Conservation (phyloP, 2,329 filamentous ascomycete species). For the Aspergillus fischeri region DNA sequence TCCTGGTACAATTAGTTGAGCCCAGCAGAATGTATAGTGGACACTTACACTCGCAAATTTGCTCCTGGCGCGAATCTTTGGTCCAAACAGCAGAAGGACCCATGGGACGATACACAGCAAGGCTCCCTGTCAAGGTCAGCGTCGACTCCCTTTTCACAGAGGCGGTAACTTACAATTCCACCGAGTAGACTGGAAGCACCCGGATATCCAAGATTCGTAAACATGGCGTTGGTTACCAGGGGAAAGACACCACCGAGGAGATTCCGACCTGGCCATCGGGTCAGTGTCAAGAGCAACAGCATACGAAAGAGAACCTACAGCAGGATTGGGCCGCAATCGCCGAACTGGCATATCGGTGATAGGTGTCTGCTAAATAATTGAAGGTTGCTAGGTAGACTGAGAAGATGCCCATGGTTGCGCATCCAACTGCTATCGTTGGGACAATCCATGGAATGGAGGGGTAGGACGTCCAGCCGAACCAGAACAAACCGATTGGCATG, state of each 20-base stretch:
- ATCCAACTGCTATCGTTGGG: conserved; percentile 64
- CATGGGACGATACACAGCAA: conserved; percentile 77
- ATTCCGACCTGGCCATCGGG: conserved; percentile 54
- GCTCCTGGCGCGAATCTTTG: conserved; percentile 69
- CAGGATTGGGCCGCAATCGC: conserved; percentile 83
- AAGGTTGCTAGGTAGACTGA: conserved; percentile 83
- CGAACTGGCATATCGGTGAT: conserved; percentile 78
- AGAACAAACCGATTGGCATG: conserved; percentile 75
- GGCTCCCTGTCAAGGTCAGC: conserved; percentile 37
- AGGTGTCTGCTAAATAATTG: conserved; percentile 88
- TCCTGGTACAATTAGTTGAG: background rate
- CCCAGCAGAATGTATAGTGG: background rate
- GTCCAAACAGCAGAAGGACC: conserved; percentile 75
- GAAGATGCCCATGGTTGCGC: conserved; percentile 82
- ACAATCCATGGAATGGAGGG: conserved; percentile 65
- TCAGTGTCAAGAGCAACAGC: background rate
- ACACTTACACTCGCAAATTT: conserved; percentile 64
- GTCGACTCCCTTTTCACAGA: too few species aligned
- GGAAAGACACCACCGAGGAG: conserved; percentile 78
- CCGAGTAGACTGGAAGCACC: conserved; percentile 72
- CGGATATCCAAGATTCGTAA: conserved; percentile 65
- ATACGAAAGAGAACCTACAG: conserved; percentile 47
- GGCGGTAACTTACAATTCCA: conserved; percentile 53
- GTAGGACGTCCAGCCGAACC: conserved; percentile 70
- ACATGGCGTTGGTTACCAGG: conserved; percentile 69